phyloP scores from a whole-genome alignment of 148 eudicot genomes.

The Amaranthus hypochondriacus region DNA sequence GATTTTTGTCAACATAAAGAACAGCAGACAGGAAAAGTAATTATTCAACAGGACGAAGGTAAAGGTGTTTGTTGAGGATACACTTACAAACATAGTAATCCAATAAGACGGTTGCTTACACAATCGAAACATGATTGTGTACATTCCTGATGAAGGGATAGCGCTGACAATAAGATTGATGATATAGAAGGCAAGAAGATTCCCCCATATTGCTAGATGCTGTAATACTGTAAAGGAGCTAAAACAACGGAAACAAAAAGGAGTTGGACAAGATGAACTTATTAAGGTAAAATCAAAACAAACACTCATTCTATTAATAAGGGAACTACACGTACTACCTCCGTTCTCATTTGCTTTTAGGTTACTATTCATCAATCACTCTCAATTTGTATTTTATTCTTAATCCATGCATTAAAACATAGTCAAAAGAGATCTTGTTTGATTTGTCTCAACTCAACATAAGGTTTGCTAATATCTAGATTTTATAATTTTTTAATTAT shows the following conservation, averaged over 20 bases:
- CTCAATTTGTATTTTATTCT: too few species aligned
- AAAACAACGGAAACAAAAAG: slow-evolving; percentile 20
- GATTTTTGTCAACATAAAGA: slow-evolving; percentile 19
- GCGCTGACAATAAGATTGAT: slow-evolving; percentile 85
- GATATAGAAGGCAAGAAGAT: slow-evolving; percentile 66
- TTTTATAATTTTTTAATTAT: too few species aligned
- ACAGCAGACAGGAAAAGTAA: slow-evolving; percentile 3
- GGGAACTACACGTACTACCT: neutral
- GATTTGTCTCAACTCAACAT: too few species aligned
- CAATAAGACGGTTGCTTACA: slow-evolving; percentile 87
- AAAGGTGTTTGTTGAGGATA: neutral
- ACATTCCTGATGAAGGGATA: slow-evolving; percentile 83
- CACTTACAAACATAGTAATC: slow-evolving; percentile 89
- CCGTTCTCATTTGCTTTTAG: too few species aligned
- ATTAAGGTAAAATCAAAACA: neutral
- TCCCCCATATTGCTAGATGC: slow-evolving; percentile 98
- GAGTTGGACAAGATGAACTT: slow-evolving; percentile 5
- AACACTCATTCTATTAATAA: neutral
- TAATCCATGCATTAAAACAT: too few species aligned
- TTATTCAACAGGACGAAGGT: neutral
- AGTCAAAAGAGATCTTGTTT: too few species aligned
- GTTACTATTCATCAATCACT: too few species aligned
- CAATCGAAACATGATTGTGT: slow-evolving; percentile 93
- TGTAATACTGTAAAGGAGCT: slow-evolving; percentile 89
- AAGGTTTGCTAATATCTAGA: too few species aligned